Percentiles rank a stretch among this genome's conserved stretches.
phyloP scores from a whole-genome alignment of 495 filamentous ascomycete species.

The Tuber calosporum region DNA sequence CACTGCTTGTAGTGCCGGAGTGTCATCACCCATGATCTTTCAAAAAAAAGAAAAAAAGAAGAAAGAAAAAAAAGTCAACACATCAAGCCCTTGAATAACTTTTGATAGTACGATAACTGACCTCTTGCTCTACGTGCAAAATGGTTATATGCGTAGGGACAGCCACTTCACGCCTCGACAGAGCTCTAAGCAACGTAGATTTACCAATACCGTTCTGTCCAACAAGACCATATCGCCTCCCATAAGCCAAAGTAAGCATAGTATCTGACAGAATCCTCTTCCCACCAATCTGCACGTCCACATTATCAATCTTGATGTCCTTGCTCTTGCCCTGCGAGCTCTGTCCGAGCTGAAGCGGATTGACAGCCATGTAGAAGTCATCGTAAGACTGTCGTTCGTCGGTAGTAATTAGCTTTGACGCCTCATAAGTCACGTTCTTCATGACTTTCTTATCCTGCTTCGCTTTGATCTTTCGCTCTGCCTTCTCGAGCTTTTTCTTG shows the following conservation, averaged over 20 bases:
- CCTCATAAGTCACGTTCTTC: constrained; percentile 97
- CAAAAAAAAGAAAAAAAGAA: background rate
- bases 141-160: constrained; percentile 97
- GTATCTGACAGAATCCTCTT: constrained; percentile 85
- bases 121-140: constrained; percentile 97
- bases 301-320: constrained; percentile 95
- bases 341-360: constrained; percentile 82
- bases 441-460: constrained; percentile 98
- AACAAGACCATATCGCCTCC: constrained; percentile 91
- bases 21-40: constrained; percentile 92
- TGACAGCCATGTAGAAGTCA: constrained; percentile 99
- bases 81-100: background rate
- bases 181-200: constrained; percentile 81
- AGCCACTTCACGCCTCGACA: constrained; percentile 87
- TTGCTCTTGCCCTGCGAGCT: constrained; percentile 71
- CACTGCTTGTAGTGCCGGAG: constrained; percentile 87
- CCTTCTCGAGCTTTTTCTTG: constrained; percentile 98
- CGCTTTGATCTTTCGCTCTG: constrained; percentile 91
- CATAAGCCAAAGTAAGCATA: constrained; percentile 80
- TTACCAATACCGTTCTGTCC: constrained; percentile 99
- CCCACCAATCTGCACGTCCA: constrained; percentile 88
- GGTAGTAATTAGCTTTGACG: constrained; percentile 76
- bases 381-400: constrained; percentile 90
- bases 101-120: constrained; percentile 45
- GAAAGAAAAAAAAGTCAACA: background rate